Conservation (phyloP, 2,329 filamentous ascomycete genomes). For the Fusarium proliferatum region DNA sequence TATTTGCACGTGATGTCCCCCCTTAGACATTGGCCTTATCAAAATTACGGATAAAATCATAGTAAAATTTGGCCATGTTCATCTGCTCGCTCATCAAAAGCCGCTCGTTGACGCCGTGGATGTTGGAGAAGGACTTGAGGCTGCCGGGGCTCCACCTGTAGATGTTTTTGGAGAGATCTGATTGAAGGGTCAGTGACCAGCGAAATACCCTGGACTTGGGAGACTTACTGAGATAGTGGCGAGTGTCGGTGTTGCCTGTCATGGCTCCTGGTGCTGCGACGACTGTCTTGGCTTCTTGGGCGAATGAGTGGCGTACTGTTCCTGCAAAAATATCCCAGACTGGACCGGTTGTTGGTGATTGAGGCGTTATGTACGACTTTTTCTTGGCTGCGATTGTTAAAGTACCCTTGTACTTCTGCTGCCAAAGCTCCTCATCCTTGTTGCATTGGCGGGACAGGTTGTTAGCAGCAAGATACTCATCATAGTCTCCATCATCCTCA, state of each 20-base stretch:
- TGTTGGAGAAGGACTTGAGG: slow-evolving; percentile 4
- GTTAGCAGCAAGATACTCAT: not conserved
- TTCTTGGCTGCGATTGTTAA: not conserved
- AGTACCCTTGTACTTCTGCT: not conserved
- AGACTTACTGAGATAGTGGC: slow-evolving; percentile 21
- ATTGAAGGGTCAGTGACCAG: not conserved
- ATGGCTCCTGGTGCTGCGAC: slow-evolving; percentile 16
- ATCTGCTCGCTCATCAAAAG: slow-evolving; percentile 20
- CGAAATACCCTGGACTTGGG: rapidly evolving
- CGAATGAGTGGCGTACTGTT: slow-evolving; percentile 8
- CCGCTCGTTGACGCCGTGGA: slow-evolving; percentile 15
- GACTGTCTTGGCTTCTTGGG: not conserved
- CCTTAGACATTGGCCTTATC: not conserved
- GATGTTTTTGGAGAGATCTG: slow-evolving; percentile 10
- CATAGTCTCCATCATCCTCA: slow-evolving; percentile 10
- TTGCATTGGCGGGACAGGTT: not conserved
- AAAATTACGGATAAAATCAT: slow-evolving; percentile 17
- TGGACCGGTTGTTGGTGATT: not conserved
- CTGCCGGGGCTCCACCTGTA: slow-evolving; percentile 6
- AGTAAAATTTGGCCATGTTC: slow-evolving; percentile 16
- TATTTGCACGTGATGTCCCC: not conserved
- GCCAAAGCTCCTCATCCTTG: not conserved
- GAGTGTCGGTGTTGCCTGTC: slow-evolving; percentile 26
- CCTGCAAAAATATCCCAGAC: slow-evolving; percentile 19
- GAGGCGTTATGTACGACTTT: not conserved